A percentile compares a stretch with the other conserved stretches of the same genome.
Evolutionary conservation across 371 early-diverging fungal species (phyloP).

Genomic region (Zychaea mexicana): DNA sequence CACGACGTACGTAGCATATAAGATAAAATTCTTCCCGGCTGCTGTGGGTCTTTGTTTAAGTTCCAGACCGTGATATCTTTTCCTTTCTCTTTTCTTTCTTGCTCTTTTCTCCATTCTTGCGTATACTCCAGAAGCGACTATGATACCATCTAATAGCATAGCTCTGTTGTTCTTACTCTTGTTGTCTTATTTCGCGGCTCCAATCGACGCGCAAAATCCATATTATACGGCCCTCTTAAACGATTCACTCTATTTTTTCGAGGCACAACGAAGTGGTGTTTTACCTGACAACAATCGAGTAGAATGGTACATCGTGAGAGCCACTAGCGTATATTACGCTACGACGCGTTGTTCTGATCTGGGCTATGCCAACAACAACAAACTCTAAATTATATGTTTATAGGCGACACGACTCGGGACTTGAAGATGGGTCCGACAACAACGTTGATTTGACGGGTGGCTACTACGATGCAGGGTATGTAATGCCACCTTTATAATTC

Average conservation of each 20-base stretch:
- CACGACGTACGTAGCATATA: too few relatives aligned
- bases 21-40: too few relatives aligned
- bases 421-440: conserved; percentile 48
- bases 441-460: conserved; percentile 50
- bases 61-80: too few relatives aligned
- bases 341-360: too few relatives aligned
- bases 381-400: not conserved
- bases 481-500: too few relatives aligned
- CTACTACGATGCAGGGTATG: conserved; percentile 47
- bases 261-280: conserved; percentile 57
- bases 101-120: too few relatives aligned
- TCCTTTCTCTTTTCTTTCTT: too few relatives aligned
- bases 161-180: not conserved
- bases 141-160: too few relatives aligned
- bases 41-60: too few relatives aligned
- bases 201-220: conserved; percentile 11
- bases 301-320: conserved; percentile 34
- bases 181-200: not conserved
- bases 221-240: conserved; percentile 33
- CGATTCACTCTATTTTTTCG: conserved; percentile 54
- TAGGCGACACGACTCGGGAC: conserved; percentile 51
- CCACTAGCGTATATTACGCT: too few relatives aligned
- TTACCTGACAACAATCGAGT: conserved; percentile 49
- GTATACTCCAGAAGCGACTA: too few relatives aligned
- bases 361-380: too few relatives aligned